Base-by-base conservation (phyloP, 2,329 filamentous ascomycete genomes). In the Scedosporium minutisporum region DNA sequence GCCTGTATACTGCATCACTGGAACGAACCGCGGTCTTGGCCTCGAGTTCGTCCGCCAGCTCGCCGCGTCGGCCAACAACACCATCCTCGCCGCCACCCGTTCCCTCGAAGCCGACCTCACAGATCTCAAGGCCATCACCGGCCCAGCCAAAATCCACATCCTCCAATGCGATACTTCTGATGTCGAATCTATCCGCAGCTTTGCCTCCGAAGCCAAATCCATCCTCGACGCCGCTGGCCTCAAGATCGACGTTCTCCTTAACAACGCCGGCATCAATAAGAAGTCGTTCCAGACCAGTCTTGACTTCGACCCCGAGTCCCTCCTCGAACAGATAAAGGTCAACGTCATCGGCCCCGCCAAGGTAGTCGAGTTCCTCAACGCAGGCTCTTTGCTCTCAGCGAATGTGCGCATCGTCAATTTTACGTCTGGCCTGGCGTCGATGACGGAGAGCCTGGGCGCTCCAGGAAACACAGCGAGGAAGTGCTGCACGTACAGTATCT, bases 321-420 rank as follows among this genome's bases (percentile, higher is more conserved):
- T 81, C 29, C 48, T 71, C 2, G 66, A 72, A n/a, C 75, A 79
- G 58, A 75, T 82, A 59, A 68, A 71, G 27, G 69, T 74, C 65
- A 81, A 82, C 62, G 78, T 81, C 3, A 62, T 80, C 18, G 79
- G 79, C 0, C 79, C 79, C 0, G 78, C 78, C 1, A 77, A 77
- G 63, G 72, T 75, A 6, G 72, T 78, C 0, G 71, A 79, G 66
- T 71, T 71, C 1, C 65, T 81, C 59, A 65, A 71, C 23, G 55
- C 25, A 3, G 55, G 14, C 1, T 67, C 68, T 38, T 58, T 71
- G 46, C 67, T 74, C 48, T 61, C 68, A 14, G 27, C 64, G 0
- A 53, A 66, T 6, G 71, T 71, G 4, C 69, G 73, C 55, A 65
- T 75, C 58, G 69, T 76, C 46, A 78, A 81, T 68, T 72, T 80